Evolutionary conservation across 495 filamentous ascomycete genomes (phyloP), one percentile per base, ranked within the genome.

Genomic region (Penicillium coprophilum): DNA sequence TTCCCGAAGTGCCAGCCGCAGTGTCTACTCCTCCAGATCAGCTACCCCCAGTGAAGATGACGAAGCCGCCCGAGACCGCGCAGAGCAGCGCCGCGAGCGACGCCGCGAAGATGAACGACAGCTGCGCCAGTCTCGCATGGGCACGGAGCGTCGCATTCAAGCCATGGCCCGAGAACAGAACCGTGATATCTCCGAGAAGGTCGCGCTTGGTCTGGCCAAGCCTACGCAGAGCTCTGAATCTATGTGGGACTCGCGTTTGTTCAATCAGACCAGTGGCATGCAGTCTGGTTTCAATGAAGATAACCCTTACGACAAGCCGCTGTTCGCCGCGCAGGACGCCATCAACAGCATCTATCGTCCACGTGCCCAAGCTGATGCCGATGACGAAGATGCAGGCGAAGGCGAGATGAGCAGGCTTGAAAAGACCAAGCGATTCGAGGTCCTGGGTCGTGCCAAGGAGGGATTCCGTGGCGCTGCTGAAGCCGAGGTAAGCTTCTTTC

Each of bases 141-240:
- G 94, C 28, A 85, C 89, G 0, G 95, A 99, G 69, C 84, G 92
- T 43, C 81, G 87, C 9, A 85, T 97, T 30, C 91, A 97, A 65
- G 83, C 94, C 61, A 83, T 97, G 78, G 95, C 95, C 10, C 85
- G 92, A 24, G 93, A 97, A 69, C 94, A 97, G 74, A 90, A 94
- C 61, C 90, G 94, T 59, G 94, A 99, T 72, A 96, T 99, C 59
- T 93, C 90, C 13, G 94, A 99, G 73, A 97, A 97, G 77, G 90
- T 99, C 17, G 94, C 94, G 9, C 80, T 99, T 12, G 94, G 94
- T 23, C 75, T 99, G 36, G 94, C 94, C 23, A 99, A 97, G 72
- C 94, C 94, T 6, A 96, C 95, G 1, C 86, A 91, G 70, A 87
- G 85, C 12, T 84, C 84, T 12, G 94, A 97, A 70, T 80, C 88